phyloP scores from a whole-genome alignment of 495 filamentous ascomycete genomes.

The Pyronema omphalodes region DNA sequence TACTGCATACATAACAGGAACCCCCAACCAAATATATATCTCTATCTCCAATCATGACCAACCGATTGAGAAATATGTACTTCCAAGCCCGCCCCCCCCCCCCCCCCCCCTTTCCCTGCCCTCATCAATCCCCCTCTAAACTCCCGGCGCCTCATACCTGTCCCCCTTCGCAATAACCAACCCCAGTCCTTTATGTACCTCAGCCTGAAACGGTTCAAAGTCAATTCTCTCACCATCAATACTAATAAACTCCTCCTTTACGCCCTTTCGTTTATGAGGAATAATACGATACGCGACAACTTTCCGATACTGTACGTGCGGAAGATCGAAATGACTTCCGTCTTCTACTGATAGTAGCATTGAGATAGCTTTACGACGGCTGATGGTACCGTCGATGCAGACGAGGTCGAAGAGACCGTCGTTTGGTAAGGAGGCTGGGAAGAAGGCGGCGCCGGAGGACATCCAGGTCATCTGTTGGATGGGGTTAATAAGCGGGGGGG shows the following conservation, averaged over 20 bases:
- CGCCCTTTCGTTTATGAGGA: constrained; percentile 48
- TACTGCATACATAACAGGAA: too few relatives aligned
- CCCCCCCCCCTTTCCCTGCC: neutral
- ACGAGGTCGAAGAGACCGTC: constrained; percentile 79
- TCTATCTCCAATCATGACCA: too few relatives aligned
- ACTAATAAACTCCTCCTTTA: constrained; percentile 46
- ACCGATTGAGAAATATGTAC: neutral
- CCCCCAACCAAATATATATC: too few relatives aligned
- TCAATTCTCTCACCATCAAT: constrained; percentile 81
- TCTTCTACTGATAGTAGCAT: constrained; percentile 52
- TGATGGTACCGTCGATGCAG: constrained; percentile 57
- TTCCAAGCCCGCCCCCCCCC: neutral
- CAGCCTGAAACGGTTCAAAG: constrained; percentile 76
- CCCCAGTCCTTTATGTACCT: constrained; percentile 72
- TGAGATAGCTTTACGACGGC: constrained; percentile 39
- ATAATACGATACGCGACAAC: constrained; percentile 64
- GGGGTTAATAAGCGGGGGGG: too few relatives aligned
- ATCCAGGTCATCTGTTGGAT: constrained; percentile 69
- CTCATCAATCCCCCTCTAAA: constrained; percentile 4
- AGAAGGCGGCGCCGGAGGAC: constrained; percentile 74
- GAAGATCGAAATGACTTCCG: constrained; percentile 58
- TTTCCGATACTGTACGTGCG: constrained; percentile 63
- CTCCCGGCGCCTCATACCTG: constrained; percentile 42
- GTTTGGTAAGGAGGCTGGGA: constrained; percentile 62
- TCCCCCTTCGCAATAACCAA: constrained; percentile 57